These are phyloP conservation scores for Filobasidium wieringae DNA, from an alignment of 768 basidiomycete genomes.

Conservation along the genomic window DNA sequence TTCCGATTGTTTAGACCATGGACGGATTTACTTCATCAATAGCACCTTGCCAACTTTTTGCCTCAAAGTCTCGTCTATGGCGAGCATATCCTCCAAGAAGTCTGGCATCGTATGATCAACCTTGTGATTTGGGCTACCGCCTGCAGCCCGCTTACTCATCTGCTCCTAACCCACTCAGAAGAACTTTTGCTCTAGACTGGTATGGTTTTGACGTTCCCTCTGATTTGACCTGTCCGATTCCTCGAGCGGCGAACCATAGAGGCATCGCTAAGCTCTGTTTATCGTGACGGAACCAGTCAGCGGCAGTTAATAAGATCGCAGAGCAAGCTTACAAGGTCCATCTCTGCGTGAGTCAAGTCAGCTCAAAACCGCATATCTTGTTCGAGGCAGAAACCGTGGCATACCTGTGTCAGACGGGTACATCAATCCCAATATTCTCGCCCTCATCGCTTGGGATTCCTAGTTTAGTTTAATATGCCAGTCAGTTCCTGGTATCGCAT, in stretches of 20 bases:
- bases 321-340: constrained; percentile 56
- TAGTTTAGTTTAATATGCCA: constrained; percentile 27
- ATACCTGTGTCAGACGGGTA: constrained; percentile 33
- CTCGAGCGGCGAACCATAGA: constrained; percentile 82
- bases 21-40: constrained; percentile 57
- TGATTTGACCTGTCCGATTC: constrained; percentile 47
- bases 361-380: no score
- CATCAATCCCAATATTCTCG: constrained; percentile 55
- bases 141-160: constrained; percentile 50
- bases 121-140: background rate
- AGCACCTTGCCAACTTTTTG: constrained; percentile 60
- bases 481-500: background rate
- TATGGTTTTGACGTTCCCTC: constrained; percentile 47
- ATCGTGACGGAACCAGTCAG: background rate
- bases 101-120: constrained; percentile 14
- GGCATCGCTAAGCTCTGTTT: constrained; percentile 71
- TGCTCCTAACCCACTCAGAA: constrained; percentile 83
- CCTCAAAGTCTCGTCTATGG: constrained; percentile 62
- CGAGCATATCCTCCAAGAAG: constrained; percentile 86
- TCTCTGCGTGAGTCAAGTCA: constrained; percentile 16
- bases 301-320: background rate
- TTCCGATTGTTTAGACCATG: background rate
- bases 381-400: no score
- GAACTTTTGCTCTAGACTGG: constrained; percentile 61
- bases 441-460: constrained; percentile 52